Percentiles rank a stretch among this genome's conserved stretches.
Conservation (phyloP, 192 early-diverging fungal genomes). For the Globomyces pollinis-pini region DNA sequence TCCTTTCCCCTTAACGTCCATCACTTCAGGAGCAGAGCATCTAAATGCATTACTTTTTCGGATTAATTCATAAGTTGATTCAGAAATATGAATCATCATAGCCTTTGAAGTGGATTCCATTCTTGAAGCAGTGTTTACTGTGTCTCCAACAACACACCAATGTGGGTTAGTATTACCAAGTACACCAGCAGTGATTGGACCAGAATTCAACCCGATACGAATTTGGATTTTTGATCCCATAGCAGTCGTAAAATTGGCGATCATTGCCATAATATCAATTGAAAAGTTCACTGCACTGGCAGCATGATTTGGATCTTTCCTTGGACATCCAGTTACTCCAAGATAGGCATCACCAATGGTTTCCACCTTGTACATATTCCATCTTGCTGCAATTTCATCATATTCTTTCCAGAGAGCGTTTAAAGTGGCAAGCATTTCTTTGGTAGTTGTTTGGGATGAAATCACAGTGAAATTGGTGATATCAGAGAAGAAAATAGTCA, state of each 20-base stretch:
- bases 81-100: conserved; percentile 33
- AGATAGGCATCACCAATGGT: conserved; percentile 36
- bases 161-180: conserved; percentile 36
- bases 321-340: conserved; percentile 18
- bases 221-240: conserved; percentile 34
- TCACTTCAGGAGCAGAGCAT: not conserved
- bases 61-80: conserved; percentile 21
- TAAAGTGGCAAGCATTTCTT: conserved; percentile 35
- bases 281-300: conserved; percentile 9
- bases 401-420: conserved; percentile 36
- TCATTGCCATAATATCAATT: conserved; percentile 31
- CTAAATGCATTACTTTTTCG: not conserved
- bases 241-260: conserved; percentile 23
- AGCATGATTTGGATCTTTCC: conserved; percentile 21
- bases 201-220: conserved; percentile 34
- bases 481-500: conserved; percentile 38
- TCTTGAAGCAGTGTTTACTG: conserved; percentile 35
- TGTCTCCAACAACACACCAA: conserved; percentile 40
- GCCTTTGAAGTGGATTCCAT: conserved; percentile 38
- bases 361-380: conserved; percentile 40
- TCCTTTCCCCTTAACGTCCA: conserved; percentile 30
- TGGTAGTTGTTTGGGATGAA: conserved; percentile 18
- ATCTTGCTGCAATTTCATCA: conserved; percentile 30
- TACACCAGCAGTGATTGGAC: conserved; percentile 39
- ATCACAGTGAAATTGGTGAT: conserved; percentile 32